Conservation (phyloP, 257 asterid species). For the Rhazya stricta region DNA sequence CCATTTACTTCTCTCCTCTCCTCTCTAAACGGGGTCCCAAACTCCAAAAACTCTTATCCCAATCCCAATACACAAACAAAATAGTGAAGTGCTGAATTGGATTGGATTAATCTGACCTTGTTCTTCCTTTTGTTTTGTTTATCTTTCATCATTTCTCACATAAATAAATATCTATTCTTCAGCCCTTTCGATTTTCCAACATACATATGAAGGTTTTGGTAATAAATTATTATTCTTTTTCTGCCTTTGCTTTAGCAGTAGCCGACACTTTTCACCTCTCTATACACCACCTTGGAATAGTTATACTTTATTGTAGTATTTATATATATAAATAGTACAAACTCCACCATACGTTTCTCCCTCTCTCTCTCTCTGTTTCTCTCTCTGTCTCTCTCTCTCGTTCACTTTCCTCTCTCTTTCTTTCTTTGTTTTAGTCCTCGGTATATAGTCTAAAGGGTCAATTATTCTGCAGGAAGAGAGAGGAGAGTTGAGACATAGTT, state of each 20-base stretch:
- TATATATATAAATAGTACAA: conserved; percentile 9
- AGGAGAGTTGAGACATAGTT: conserved; percentile 21
- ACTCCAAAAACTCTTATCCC: conserved; percentile 16
- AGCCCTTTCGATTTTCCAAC: neutral
- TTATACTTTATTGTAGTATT: neutral
- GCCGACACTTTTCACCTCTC: conserved; percentile 47
- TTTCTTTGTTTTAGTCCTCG: conserved; percentile 12
- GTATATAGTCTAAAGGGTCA: conserved; percentile 28
- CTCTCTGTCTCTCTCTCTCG: conserved; percentile 8
- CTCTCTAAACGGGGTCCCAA: conserved; percentile 2
- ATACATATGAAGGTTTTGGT: conserved; percentile 2
- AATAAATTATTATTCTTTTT: neutral
- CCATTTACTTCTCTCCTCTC: neutral
- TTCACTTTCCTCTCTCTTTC: conserved; percentile 17
- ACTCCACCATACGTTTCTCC: conserved; percentile 24
- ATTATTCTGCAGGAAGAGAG: conserved; percentile 33
- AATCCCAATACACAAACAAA: conserved; percentile 20
- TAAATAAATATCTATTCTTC: neutral
- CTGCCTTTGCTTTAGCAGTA: conserved; percentile 11
- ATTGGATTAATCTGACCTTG: conserved; percentile 6
- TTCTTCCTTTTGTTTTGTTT: neutral
- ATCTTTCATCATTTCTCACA: neutral
- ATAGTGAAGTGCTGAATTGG: neutral
- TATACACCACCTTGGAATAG: conserved; percentile 6
- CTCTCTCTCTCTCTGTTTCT: conserved; percentile 1